Conservation (phyloP, 2,329 filamentous ascomycete genomes). For the Alternaria longipes region DNA sequence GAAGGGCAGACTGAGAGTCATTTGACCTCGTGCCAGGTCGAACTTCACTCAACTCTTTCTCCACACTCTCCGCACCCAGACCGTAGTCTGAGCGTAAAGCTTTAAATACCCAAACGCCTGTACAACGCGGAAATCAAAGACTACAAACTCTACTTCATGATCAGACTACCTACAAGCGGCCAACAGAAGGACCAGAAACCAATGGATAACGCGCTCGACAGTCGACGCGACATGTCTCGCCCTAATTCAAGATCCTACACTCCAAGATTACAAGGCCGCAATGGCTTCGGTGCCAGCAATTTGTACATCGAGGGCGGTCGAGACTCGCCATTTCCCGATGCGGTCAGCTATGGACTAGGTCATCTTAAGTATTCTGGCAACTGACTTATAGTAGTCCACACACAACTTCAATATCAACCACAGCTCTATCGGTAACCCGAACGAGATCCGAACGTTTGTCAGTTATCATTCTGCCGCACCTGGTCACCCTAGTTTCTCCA, state of each 20-base stretch:
- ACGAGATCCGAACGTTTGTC: background rate
- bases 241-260: background rate
- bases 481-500: background rate
- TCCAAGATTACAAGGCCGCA: background rate
- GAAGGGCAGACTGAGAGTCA: background rate
- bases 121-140: background rate
- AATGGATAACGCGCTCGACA: background rate
- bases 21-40: constrained; percentile 8
- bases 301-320: background rate
- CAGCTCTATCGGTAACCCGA: background rate
- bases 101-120: constrained; percentile 22
- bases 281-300: background rate
- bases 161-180: background rate
- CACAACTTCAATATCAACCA: no score
- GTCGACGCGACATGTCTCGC: background rate
- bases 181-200: background rate
- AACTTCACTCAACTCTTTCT: background rate
- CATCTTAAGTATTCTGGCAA: background rate
- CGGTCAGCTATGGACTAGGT: background rate
- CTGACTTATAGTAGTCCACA: background rate
- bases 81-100: constrained; percentile 37
- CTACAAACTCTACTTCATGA: background rate
- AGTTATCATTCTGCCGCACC: background rate
- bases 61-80: background rate
- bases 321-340: background rate